Evolutionary conservation across 768 basidiomycete genomes (phyloP).

Genomic region (Cystofilobasidium capitatum): DNA sequence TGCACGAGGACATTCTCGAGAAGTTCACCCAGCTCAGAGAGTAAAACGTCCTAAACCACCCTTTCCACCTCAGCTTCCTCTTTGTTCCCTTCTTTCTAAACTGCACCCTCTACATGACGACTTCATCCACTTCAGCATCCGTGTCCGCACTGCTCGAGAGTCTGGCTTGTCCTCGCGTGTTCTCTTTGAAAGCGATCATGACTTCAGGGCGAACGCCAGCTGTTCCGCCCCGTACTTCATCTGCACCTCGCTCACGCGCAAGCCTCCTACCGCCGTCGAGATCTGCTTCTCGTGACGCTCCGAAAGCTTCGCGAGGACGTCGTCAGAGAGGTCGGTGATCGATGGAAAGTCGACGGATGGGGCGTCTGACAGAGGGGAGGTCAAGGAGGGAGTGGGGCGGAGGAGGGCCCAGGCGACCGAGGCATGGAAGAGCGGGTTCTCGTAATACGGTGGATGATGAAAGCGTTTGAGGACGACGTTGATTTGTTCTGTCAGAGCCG

Average conservation of each 20-base stretch:
- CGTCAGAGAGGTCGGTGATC: not conserved
- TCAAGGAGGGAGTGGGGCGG: not conserved
- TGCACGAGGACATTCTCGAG: constrained; percentile 80
- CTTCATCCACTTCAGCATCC: no score
- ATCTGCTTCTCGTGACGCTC: not conserved
- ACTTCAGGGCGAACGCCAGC: not conserved
- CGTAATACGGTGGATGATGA: constrained; percentile 20
- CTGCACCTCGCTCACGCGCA: not conserved
- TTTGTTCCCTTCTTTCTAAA: no score
- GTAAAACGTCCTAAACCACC: no score
- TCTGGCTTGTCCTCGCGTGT: no score
- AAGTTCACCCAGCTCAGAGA: constrained; percentile 51
- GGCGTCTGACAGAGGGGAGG: not conserved
- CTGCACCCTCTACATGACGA: no score
- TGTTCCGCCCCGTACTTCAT: constrained; percentile 2
- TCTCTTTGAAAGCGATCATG: no score
- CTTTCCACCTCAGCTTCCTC: no score
- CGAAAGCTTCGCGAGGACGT: not conserved
- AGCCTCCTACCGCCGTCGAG: not conserved
- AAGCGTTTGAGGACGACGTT: constrained; percentile 5
- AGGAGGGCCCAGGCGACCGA: constrained; percentile 24
- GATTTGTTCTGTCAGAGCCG: not conserved
- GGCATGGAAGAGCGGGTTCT: constrained; percentile 19
- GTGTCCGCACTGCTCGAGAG: no score
- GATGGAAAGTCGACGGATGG: not conserved